phyloP scores from a whole-genome alignment of 1,139 yeast species.

The Hyphopichia khmerensis region DNA sequence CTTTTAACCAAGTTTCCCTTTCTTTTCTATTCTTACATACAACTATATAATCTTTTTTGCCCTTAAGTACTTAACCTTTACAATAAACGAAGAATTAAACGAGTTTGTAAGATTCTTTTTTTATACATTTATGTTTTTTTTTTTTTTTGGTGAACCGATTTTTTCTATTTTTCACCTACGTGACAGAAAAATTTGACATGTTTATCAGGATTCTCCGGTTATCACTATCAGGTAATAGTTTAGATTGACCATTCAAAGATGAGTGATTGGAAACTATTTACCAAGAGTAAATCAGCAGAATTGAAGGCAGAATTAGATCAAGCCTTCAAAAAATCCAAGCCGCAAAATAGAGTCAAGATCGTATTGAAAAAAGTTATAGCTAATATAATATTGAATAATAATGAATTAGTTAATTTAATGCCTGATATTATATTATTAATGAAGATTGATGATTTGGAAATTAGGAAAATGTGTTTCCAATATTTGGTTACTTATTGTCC shows the following conservation, averaged over 20 bases:
- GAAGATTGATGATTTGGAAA: slow-evolving; percentile 65
- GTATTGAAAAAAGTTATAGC: slow-evolving; percentile 78
- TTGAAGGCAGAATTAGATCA: slow-evolving; percentile 55
- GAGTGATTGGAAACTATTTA: slow-evolving; percentile 46
- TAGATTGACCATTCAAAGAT: no score
- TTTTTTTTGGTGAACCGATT: slow-evolving; percentile 1
- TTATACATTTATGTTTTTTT: no score
- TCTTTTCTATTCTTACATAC: no score
- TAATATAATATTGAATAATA: slow-evolving; percentile 78
- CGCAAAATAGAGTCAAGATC: slow-evolving; percentile 48
- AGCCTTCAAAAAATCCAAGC: slow-evolving; percentile 54
- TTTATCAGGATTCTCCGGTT: no score
- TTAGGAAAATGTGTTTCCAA: slow-evolving; percentile 65
- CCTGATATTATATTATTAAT: slow-evolving; percentile 67
- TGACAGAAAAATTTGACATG: no score
- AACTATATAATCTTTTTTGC: no score
- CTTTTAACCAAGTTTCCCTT: no score
- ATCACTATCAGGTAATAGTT: no score
- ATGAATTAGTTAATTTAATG: slow-evolving; percentile 67
- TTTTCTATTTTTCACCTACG: neutral
- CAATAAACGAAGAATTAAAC: no score
- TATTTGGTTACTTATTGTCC: slow-evolving; percentile 62
- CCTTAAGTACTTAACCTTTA: no score
- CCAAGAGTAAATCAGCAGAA: slow-evolving; percentile 51
- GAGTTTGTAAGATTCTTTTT: no score